Evolutionary conservation across 2,329 filamentous ascomycete species (phyloP), one percentile per base, ranked within the genome.

Genomic region (Paecilomyces variotii): DNA sequence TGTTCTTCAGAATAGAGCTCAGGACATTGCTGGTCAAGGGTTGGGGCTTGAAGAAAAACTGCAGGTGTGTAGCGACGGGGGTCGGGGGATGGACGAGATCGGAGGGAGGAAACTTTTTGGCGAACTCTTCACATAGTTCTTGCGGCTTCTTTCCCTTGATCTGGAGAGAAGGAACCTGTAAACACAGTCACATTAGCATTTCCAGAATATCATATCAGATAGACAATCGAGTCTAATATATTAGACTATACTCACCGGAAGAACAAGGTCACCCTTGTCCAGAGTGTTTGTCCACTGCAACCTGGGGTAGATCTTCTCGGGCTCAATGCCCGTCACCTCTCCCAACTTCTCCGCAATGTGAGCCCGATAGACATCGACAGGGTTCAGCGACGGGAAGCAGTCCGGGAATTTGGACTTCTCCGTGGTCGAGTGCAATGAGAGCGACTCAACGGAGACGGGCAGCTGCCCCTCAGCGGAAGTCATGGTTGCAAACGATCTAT

Each of bases 21-120:
- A 89, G 70, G 11, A 88, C 77, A 24, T 85, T 76, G 32, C 79
- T 77, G 9, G 80, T 79, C 25, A 89, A 77, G 6, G 80, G 76
- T 14, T 75, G 72, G 0, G 83, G 78, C 67, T 84, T 84, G 79
- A 87, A 88, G 73, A 87, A 86, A 74, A 89, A 87, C 57, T 82
- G 81, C 11, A 89, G 74, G 62, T 86, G 86, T 9, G 82, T 79
- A 60, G 84, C 85, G 55, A 80, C 78, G 24, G 79, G 75, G 28
- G 77, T 75, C 1, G 85, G 84, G 59, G 79, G 78, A 61, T 80
- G 75, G 61, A 87, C 76, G 28, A 87, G 76, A 28, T 84, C 81
- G 54, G 82, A 84, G 53, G 80, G 79, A 35, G 82, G 81, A 65
- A 86, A 85, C 69, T 83, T 74, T 35, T 81, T 77, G 24, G 74